Conservation (phyloP, 2,329 filamentous ascomycete species). For the Aspergillus spinulosporus region DNA sequence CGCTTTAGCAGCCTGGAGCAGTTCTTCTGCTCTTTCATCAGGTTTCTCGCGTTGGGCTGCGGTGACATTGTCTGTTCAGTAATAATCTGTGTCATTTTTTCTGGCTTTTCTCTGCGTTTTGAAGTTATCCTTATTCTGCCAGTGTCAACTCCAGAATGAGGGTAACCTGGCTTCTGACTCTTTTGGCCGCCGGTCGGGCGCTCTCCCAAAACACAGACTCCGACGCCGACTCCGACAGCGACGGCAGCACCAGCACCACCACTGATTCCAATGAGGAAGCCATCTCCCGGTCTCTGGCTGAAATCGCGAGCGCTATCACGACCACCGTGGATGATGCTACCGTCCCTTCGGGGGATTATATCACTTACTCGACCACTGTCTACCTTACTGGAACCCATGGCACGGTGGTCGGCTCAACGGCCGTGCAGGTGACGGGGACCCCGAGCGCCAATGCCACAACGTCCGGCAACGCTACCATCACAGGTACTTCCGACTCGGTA, state of each 20-base stretch:
- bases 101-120: background rate
- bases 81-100: background rate
- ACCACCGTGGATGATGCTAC: constrained; percentile 27
- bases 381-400: constrained; percentile 23
- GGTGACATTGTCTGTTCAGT: background rate
- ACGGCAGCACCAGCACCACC: background rate
- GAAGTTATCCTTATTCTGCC: background rate
- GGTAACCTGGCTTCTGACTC: constrained; percentile 17
- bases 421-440: constrained; percentile 28
- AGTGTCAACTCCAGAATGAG: constrained; percentile 5
- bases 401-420: constrained; percentile 25
- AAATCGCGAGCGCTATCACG: constrained; percentile 27
- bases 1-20: background rate
- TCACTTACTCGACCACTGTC: constrained; percentile 39
- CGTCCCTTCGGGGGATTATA: constrained; percentile 42
- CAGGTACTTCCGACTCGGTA: constrained; percentile 39
- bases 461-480: constrained; percentile 31
- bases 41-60: background rate
- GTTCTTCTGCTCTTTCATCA: background rate
- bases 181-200: constrained; percentile 16
- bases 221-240: background rate
- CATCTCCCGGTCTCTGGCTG: constrained; percentile 21
- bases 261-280: constrained; percentile 8
- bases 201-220: constrained; percentile 9
- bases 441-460: constrained; percentile 15